Evolutionary conservation across 768 basidiomycete genomes (phyloP).

Genomic region (Tylopilus sp.): DNA sequence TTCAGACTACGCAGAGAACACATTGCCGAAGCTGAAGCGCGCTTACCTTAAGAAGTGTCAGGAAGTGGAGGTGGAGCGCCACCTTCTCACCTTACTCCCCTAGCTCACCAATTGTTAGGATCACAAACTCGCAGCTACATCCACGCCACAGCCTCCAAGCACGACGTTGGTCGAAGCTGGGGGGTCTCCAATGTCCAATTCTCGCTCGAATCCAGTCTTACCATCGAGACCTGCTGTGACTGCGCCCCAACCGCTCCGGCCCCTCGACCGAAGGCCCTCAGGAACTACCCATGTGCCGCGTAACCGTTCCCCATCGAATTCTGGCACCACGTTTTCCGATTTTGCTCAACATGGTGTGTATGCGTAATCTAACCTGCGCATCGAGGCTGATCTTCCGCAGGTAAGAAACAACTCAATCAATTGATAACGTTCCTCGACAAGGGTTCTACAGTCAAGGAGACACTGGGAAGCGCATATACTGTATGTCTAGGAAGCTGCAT

Average conservation of each 20-base stretch:
- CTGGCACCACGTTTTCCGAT: slow-evolving; percentile 79
- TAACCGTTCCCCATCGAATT: slow-evolving; percentile 78
- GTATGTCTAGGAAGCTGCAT: slow-evolving; percentile 41
- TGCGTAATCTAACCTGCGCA: neutral
- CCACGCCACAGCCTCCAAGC: slow-evolving; percentile 27
- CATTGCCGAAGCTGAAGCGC: slow-evolving; percentile 78
- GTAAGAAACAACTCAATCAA: slow-evolving; percentile 84
- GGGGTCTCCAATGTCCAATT: slow-evolving; percentile 30
- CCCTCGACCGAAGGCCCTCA: slow-evolving; percentile 73
- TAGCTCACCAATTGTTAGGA: slow-evolving; percentile 45
- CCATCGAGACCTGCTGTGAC: slow-evolving; percentile 55
- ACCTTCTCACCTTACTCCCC: slow-evolving; percentile 1
- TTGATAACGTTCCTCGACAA: slow-evolving; percentile 85
- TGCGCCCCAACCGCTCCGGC: slow-evolving; percentile 70
- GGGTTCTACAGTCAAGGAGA: slow-evolving; percentile 61
- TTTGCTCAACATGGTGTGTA: slow-evolving; percentile 72
- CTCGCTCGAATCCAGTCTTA: slow-evolving; percentile 45
- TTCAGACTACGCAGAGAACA: slow-evolving; percentile 74
- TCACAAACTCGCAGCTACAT: slow-evolving; percentile 48
- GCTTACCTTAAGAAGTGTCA: slow-evolving; percentile 81
- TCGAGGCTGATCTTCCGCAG: slow-evolving; percentile 32
- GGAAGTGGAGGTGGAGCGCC: slow-evolving; percentile 70
- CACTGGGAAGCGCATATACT: slow-evolving; percentile 74
- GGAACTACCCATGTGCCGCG: slow-evolving; percentile 49
- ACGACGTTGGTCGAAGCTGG: slow-evolving; percentile 34